phyloP scores from a whole-genome alignment of 2,329 filamentous ascomycete genomes.

The Paraphoma chrysanthemicola region DNA sequence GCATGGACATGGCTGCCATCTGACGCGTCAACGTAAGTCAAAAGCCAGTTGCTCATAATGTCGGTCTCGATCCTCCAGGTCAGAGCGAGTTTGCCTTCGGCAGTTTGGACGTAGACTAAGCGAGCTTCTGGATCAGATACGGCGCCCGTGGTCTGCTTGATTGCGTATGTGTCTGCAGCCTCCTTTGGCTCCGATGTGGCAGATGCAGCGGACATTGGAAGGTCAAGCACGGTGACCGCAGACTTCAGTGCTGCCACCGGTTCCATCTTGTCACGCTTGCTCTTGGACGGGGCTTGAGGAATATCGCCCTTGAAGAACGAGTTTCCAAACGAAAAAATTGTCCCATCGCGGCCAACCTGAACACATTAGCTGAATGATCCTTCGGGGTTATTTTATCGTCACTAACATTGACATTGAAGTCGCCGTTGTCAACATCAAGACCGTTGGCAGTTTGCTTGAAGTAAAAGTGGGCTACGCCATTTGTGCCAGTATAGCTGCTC shows the following conservation, averaged over 20 bases:
- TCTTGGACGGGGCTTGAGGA: slow-evolving; percentile 45
- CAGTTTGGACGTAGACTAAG: slow-evolving; percentile 62
- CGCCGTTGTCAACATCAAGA: slow-evolving; percentile 66
- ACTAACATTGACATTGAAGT: slow-evolving; percentile 67
- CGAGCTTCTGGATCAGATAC: slow-evolving; percentile 62
- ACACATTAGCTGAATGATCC: slow-evolving; percentile 1
- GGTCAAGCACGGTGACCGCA: slow-evolving; percentile 48
- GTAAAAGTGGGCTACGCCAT: slow-evolving; percentile 64
- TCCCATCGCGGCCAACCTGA: slow-evolving; percentile 60
- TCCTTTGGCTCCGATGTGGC: slow-evolving; percentile 50
- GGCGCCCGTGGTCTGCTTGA: slow-evolving; percentile 59
- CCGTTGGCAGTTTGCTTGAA: slow-evolving; percentile 66
- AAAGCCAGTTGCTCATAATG: slow-evolving; percentile 63
- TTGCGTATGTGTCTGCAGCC: slow-evolving; percentile 49
- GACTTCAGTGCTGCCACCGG: slow-evolving; percentile 54
- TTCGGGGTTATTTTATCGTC: too few species aligned
- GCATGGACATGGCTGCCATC: slow-evolving; percentile 58
- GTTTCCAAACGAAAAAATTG: slow-evolving; percentile 65
- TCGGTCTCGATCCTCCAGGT: slow-evolving; percentile 68
- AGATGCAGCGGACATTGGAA: slow-evolving; percentile 51
- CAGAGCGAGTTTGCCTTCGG: slow-evolving; percentile 56
- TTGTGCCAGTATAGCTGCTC: slow-evolving; percentile 62
- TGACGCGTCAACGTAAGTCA: slow-evolving; percentile 63
- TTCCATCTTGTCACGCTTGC: slow-evolving; percentile 53
- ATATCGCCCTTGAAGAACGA: slow-evolving; percentile 56